These are phyloP conservation scores for Mortierella polycephala DNA, from an alignment of 371 early-diverging fungal genomes.

Conservation along the genomic window DNA sequence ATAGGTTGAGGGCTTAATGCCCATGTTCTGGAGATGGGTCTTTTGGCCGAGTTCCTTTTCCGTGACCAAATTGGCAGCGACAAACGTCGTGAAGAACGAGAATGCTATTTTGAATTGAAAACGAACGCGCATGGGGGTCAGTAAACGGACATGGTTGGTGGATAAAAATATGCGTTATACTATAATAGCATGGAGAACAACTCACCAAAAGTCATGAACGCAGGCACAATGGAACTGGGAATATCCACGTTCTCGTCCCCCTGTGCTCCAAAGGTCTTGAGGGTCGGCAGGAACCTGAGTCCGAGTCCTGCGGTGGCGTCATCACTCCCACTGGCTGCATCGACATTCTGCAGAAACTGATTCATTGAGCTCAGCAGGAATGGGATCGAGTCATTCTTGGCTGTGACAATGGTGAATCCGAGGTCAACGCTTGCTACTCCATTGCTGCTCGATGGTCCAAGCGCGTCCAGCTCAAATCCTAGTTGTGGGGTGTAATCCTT, in stretches of 20 bases:
- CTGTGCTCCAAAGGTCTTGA: constrained; percentile 50
- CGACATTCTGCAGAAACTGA: constrained; percentile 32
- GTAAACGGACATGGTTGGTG: neutral
- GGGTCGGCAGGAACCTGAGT: constrained; percentile 29
- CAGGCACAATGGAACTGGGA: constrained; percentile 52
- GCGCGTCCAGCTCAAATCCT: constrained; percentile 48
- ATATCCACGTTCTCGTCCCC: constrained; percentile 50
- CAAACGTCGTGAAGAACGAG: constrained; percentile 48
- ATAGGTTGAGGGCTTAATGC: constrained; percentile 51
- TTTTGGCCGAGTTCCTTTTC: constrained; percentile 55
- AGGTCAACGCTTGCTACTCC: constrained; percentile 34
- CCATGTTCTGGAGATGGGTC: constrained; percentile 50
- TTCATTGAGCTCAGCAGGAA: constrained; percentile 41
- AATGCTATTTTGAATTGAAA: constrained; percentile 22
- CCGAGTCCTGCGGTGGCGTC: constrained; percentile 23
- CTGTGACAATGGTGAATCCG: constrained; percentile 31
- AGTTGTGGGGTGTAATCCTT: constrained; percentile 41
- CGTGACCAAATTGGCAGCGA: constrained; percentile 45
- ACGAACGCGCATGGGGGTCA: neutral
- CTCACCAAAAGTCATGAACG: constrained; percentile 56
- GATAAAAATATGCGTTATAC: neutral
- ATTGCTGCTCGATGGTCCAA: constrained; percentile 17
- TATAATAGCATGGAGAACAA: neutral
- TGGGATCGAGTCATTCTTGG: constrained; percentile 41
- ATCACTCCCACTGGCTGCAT: constrained; percentile 33